A percentile compares a stretch with the other conserved stretches of the same genome.
Conservation (phyloP, 176 grass and related monocot genomes). For the Rhipidocladum racemiflorum region DNA sequence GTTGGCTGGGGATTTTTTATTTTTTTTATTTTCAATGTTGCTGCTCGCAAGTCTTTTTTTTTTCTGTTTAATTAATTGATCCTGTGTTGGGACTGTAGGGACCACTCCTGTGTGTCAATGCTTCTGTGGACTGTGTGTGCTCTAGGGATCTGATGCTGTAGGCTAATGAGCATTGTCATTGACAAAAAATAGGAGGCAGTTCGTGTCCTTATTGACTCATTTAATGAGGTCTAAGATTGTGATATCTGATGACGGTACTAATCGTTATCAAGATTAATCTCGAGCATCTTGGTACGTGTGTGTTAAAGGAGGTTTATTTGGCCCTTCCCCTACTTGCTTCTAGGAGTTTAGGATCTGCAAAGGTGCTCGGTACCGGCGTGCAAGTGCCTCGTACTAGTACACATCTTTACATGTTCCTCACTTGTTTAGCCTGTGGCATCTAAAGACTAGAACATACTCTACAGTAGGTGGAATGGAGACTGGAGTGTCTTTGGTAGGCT, state of each 20-base stretch:
- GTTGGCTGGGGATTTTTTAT: not conserved
- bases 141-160: constrained; percentile 38
- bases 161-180: constrained; percentile 14
- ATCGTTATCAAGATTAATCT: constrained; percentile 16
- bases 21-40: not conserved
- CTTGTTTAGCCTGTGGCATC: not conserved
- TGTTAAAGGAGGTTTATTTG: not conserved
- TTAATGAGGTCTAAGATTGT: constrained; percentile 15
- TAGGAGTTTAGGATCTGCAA: not conserved
- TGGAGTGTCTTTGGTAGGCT: not conserved
- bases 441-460: not conserved
- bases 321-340: not conserved
- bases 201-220: not conserved
- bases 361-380: not conserved
- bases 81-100: not conserved
- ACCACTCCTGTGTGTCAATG: constrained; percentile 16
- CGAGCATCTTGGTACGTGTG: constrained; percentile 12
- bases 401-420: not conserved
- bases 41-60: not conserved
- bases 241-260: constrained; percentile 1
- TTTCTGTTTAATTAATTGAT: constrained; percentile 19
- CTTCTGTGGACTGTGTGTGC: constrained; percentile 10
- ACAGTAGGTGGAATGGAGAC: not conserved
- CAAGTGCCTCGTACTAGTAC: not conserved
- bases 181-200: not conserved